phyloP scores from a whole-genome alignment of 306 rosid genomes.

The Castanopsis chinensis region DNA sequence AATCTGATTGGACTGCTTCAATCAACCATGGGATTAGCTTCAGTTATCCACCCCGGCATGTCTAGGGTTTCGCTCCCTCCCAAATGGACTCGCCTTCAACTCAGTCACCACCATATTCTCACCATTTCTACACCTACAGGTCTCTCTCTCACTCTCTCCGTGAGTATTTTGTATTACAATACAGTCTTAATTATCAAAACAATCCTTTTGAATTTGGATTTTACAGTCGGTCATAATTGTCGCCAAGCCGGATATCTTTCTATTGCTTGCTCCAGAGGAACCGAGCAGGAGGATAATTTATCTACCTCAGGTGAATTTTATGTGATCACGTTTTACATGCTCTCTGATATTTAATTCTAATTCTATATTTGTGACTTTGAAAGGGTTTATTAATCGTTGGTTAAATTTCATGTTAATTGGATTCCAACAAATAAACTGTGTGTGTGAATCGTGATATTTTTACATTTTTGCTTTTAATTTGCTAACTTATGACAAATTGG shows the following conservation, averaged over 20 bases:
- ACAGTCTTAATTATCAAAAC: not conserved
- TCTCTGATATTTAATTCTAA: not conserved
- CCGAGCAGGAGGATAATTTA: constrained; percentile 41
- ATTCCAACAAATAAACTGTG: not conserved
- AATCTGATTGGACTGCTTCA: not conserved
- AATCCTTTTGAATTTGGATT: constrained; percentile 8
- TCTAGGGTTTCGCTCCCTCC: constrained; percentile 35
- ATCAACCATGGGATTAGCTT: constrained; percentile 59
- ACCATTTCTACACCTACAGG: constrained; percentile 45
- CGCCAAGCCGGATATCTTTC: constrained; percentile 36
- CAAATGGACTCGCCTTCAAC: constrained; percentile 28
- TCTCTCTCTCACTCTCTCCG: constrained; percentile 1
- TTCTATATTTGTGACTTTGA: no score
- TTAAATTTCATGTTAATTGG: not conserved
- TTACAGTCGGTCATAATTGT: constrained; percentile 38
- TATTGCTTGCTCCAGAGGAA: constrained; percentile 45
- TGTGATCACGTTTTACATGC: not conserved
- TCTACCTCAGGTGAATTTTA: constrained; percentile 48
- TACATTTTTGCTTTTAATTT: not conserved
- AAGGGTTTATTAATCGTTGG: no score
- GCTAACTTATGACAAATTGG: not conserved
- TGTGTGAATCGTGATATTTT: not conserved
- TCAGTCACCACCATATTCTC: constrained; percentile 24
- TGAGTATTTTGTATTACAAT: not conserved
- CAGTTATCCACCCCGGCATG: constrained; percentile 38